These are phyloP conservation scores for Pestalotiopsis sp. DNA, from an alignment of 2,329 filamentous ascomycete genomes.

Conservation along the genomic window DNA sequence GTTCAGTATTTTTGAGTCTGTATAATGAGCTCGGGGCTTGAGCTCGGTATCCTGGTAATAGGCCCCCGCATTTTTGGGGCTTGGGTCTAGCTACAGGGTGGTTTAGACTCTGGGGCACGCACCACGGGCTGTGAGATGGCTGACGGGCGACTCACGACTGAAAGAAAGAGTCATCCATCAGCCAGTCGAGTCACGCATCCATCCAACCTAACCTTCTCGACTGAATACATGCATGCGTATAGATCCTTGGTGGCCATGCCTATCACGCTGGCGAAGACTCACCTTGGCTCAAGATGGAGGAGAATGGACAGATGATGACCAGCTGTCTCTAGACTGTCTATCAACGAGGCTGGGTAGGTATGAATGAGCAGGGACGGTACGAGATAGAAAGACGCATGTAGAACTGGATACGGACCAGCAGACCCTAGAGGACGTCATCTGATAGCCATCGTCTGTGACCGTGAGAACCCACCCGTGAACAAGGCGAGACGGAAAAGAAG, in stretches of 20 bases:
- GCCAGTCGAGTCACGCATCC: conserved; percentile 6
- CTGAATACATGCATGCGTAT: too few species aligned
- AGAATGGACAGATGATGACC: too few species aligned
- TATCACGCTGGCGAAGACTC: too few species aligned
- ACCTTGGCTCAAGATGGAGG: too few species aligned
- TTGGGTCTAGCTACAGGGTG: neutral
- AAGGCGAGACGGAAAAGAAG: neutral
- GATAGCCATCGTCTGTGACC: neutral
- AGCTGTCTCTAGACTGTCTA: too few species aligned
- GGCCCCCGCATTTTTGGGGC: neutral
- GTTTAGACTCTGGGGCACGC: too few species aligned
- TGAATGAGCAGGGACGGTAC: too few species aligned
- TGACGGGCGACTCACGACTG: neutral
- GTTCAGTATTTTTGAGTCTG: too few species aligned
- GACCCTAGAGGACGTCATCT: neutral
- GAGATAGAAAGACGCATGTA: too few species aligned
- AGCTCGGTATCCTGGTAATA: neutral
- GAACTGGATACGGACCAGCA: neutral
- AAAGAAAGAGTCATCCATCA: neutral
- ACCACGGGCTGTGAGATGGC: neutral
- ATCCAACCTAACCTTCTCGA: too few species aligned
- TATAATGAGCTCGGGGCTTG: neutral
- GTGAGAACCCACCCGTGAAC: neutral
- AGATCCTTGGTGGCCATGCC: too few species aligned
- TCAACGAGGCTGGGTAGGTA: too few species aligned